A percentile compares a stretch with the other conserved stretches of the same genome.
phyloP scores from a whole-genome alignment of 768 basidiomycete genomes.

The Scleroderma citrinum region DNA sequence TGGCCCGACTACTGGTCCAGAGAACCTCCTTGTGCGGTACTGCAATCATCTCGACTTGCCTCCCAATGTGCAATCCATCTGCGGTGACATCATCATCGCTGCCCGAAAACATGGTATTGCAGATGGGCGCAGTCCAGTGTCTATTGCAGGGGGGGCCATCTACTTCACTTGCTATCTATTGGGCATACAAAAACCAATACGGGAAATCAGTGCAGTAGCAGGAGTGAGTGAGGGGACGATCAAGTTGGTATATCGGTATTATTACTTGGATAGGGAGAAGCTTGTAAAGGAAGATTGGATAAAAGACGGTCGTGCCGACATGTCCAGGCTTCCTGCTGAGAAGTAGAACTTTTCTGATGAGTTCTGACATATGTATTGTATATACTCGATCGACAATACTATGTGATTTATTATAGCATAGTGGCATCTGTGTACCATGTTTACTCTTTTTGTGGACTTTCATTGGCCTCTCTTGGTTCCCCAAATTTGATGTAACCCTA shows the following conservation, averaged over 20 bases:
- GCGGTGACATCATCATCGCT: slow-evolving; percentile 73
- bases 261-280: slow-evolving; percentile 68
- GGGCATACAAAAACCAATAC: slow-evolving; percentile 65
- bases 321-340: slow-evolving; percentile 24
- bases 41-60: slow-evolving; percentile 90
- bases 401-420: too few species aligned
- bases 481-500: too few species aligned
- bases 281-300: slow-evolving; percentile 85
- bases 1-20: slow-evolving; percentile 61
- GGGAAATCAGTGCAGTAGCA: slow-evolving; percentile 86
- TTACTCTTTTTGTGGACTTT: too few species aligned
- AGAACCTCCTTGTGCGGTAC: slow-evolving; percentile 86
- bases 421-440: too few species aligned
- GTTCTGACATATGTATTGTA: too few species aligned
- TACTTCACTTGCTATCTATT: slow-evolving; percentile 87
- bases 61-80: slow-evolving; percentile 75
- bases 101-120: slow-evolving; percentile 83
- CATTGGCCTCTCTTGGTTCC: too few species aligned
- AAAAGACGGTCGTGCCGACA: slow-evolving; percentile 65
- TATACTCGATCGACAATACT: too few species aligned
- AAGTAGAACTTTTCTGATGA: too few species aligned
- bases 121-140: slow-evolving; percentile 91
- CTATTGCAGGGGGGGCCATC: slow-evolving; percentile 97
- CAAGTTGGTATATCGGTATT: slow-evolving; percentile 79
- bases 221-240: slow-evolving; percentile 96